These are phyloP conservation scores for Acmispon strigosus DNA, from an alignment of 306 rosid genomes.

Conservation along the genomic window DNA sequence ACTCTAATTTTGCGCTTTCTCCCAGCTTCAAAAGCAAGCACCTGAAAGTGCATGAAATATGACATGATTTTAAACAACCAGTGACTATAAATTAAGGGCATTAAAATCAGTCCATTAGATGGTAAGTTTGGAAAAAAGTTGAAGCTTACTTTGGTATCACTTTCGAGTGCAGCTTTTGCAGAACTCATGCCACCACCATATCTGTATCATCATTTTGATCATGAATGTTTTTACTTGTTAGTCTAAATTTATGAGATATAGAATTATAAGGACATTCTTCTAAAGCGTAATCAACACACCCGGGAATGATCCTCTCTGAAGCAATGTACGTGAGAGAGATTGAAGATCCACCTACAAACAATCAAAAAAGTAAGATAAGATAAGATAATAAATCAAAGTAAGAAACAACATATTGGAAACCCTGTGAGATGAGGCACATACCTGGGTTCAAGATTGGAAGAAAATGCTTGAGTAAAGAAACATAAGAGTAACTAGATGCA, in stretches of 20 bases:
- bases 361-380: conserved; percentile 7
- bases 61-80: neutral
- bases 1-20: conserved; percentile 85
- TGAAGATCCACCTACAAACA: conserved; percentile 75
- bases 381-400: neutral
- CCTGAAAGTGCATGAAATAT: conserved; percentile 39
- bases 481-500: conserved; percentile 92
- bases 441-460: conserved; percentile 91
- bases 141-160: conserved; percentile 75
- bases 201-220: conserved; percentile 32
- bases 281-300: conserved; percentile 41
- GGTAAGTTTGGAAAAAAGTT: neutral
- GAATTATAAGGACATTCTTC: neutral
- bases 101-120: neutral
- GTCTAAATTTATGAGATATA: neutral
- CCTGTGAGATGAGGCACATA: conserved; percentile 16
- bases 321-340: conserved; percentile 93
- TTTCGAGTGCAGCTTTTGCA: conserved; percentile 96
- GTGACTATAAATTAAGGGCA: neutral
- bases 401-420: conserved; percentile 6
- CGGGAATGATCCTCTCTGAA: conserved; percentile 94
- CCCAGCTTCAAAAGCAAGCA: conserved; percentile 98
- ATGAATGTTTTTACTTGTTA: neutral
- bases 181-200: conserved; percentile 99
- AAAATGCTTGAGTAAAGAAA: conserved; percentile 85